Evolutionary conservation across 179 eudicot genomes (phyloP), one percentile per base, ranked within the genome.

Genomic region (Corrigiola litoralis): DNA sequence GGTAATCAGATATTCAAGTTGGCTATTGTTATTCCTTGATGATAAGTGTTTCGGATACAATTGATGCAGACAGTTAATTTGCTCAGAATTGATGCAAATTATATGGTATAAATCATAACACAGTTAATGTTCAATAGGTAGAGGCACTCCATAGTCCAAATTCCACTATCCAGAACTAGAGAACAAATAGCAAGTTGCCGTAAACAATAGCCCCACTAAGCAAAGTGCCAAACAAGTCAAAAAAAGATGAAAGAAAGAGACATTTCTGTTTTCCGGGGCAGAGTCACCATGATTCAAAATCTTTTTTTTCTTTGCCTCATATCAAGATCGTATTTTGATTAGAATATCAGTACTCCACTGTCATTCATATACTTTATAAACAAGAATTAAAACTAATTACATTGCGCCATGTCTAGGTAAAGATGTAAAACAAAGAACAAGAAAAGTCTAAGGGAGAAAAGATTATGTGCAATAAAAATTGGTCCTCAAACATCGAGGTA

Each of bases 401-500:
- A 52, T n/a, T n/a, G n/a, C n/a, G n/a, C n/a, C n/a, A n/a, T n/a
- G n/a, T n/a, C n/a, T n/a, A n/a, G n/a, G n/a, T n/a, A n/a, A n/a
- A n/a, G n/a, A n/a, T n/a, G n/a, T n/a, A n/a, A n/a, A n/a, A n/a
- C n/a, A 5, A 46, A 37, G 7, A 8, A 38, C n/a, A 8, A 33
- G 10, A 14, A 0, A 8, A 38, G 2, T 27, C 18, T 23, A 25
- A 7, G 5, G 7, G 23, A 16, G 17, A 27, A 48, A 44, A 28
- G 10, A 25, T 6, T 68, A 74, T 74, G 65, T 74, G 64, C 66
- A 74, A 48, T 13, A 49, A 40, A 40, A 46, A 33, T 46, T 17
- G 21, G 21, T 36, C 60, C 46, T 40, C 64, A 44, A 18, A 33
- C 11, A 21, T 41, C 31, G 33, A 29, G 25, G 29, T 40, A 27